Evolutionary conservation across 2,329 filamentous ascomycete species (phyloP).

Genomic region (Ophiocordyceps australis): DNA sequence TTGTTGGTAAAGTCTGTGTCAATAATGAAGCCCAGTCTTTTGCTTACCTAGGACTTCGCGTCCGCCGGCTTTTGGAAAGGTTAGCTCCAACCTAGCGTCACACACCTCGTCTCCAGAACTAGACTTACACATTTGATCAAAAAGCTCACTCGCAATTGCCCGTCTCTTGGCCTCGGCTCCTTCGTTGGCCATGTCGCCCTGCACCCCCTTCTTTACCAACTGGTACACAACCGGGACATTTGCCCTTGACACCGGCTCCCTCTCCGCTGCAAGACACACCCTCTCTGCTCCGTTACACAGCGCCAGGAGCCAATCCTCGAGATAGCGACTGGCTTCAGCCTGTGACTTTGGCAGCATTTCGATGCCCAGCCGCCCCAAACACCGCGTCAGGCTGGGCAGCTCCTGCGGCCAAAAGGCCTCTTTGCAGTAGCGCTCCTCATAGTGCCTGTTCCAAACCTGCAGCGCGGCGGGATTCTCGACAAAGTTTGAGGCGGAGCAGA

Average conservation of each 20-base stretch:
- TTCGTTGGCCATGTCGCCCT: not conserved
- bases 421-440: not conserved
- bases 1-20: not conserved
- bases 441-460: not conserved
- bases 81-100: conserved; percentile 1
- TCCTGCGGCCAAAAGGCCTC: conserved; percentile 1
- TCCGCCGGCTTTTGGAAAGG: not conserved
- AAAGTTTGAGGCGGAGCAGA: not conserved
- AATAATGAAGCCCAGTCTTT: not conserved
- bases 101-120: not conserved
- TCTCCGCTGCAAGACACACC: not conserved
- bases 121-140: conserved; percentile 1
- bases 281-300: not conserved
- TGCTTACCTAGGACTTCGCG: not conserved
- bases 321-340: not conserved
- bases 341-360: not conserved
- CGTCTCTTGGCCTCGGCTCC: not conserved
- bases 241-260: not conserved
- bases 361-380: not conserved
- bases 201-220: not conserved
- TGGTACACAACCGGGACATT: not conserved
- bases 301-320: not conserved
- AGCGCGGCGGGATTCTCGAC: not conserved
- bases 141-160: conserved; percentile 1
- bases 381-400: not conserved